phyloP scores from a whole-genome alignment of 1,284 basidiomycete species.

The Schizopora paradoxa region DNA sequence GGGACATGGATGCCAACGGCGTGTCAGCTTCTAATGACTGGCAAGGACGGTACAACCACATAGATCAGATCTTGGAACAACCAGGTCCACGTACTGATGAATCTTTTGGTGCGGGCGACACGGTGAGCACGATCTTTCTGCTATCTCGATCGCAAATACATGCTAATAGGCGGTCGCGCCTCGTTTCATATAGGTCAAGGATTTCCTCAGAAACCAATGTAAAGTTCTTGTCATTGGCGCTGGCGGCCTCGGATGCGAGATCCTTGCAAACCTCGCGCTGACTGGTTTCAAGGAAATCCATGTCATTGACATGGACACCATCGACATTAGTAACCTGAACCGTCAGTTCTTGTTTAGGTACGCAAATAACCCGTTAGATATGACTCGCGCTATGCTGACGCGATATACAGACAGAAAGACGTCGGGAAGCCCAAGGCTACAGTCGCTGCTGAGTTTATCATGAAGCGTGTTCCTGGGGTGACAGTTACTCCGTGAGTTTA shows the following conservation, averaged over 20 bases:
- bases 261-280: constrained; percentile 87
- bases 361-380: constrained; percentile 21
- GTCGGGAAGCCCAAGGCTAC: constrained; percentile 93
- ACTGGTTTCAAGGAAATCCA: constrained; percentile 97
- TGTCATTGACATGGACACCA: constrained; percentile 99
- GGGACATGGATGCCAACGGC: constrained; percentile 15
- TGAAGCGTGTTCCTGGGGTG: constrained; percentile 90
- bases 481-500: constrained; percentile 84
- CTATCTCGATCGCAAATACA: too few species aligned
- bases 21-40: constrained; percentile 45
- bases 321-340: constrained; percentile 98
- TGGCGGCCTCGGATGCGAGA: constrained; percentile 93
- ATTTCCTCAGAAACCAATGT: constrained; percentile 77
- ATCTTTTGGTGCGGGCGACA: constrained; percentile 67
- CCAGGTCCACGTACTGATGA: constrained; percentile 79
- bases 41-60: constrained; percentile 69
- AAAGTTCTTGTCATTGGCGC: constrained; percentile 98
- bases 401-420: constrained; percentile 67
- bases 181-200: constrained; percentile 60
- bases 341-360: constrained; percentile 97
- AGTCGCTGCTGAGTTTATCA: constrained; percentile 92
- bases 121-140: constrained; percentile 53
- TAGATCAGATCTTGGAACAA: constrained; percentile 77
- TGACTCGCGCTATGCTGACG: background rate
- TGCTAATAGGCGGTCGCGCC: background rate